Evolutionary conservation across 179 eudicot genomes (phyloP), one percentile per base, ranked within the genome.

Genomic region (Beta macrorhiza): DNA sequence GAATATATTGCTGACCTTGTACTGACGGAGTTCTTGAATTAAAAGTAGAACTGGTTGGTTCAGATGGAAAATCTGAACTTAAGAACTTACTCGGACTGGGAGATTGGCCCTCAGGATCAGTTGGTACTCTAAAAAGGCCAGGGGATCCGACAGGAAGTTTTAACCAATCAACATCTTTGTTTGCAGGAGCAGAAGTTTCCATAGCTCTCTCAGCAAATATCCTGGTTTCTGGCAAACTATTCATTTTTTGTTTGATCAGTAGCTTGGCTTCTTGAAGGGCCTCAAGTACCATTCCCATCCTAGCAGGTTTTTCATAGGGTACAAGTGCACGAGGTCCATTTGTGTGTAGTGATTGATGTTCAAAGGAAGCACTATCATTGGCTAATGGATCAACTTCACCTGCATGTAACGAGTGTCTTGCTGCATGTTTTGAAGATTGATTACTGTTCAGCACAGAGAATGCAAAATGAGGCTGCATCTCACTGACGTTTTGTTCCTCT

Each of bases 121-220:
- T 87, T 47, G 97, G 98, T 72, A 93, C 89, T 81, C 94, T 84
- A 85, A 92, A 95, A 83, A 95, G 91, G 17, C 85, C 89, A 62
- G 89, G 84, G 83, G 84, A 88, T 71, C 88, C 88, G 45, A 85
- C 74, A 59, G 91, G 91, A 80, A 90, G 82, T 53, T 84, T 87
- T 15, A 88, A 79, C 68, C 78, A 71, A 70, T 86, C 88, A 5
- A 25, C 77, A 56, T 81, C 86, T 78, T 52, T 81, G 4, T 55
- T 76, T 29, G 76, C 44, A 74, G 83, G 68, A 74, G 42, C 73
- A 5, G 87, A 81, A 79, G 82, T 71, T 72, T 86, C 83, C 59
- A 76, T 57, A 0, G 82, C 80, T 68, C 47, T 82, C 69, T 77
- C 78, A 58, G 57, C 20, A n/a, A 87, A 65, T 77, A 76, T 81